Percentiles rank a stretch among this genome's conserved stretches.
Evolutionary conservation across 1,284 basidiomycete species (phyloP).

Genomic region (Malassezia globosa): DNA sequence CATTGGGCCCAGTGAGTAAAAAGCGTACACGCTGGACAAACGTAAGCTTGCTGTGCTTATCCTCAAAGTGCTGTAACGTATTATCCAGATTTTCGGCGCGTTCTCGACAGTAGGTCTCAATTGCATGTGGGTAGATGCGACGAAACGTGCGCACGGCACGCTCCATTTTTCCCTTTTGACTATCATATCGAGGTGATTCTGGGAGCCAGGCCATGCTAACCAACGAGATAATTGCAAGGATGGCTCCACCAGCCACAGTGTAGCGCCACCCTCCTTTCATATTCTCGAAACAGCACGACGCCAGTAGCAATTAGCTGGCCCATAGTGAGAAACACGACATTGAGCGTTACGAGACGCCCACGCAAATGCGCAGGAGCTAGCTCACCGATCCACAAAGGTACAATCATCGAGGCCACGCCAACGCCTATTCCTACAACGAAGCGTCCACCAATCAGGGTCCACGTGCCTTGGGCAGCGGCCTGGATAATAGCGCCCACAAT

Average conservation of each 20-base stretch:
- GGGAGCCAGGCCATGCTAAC: slow-evolving; percentile 39
- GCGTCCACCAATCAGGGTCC: slow-evolving; percentile 48
- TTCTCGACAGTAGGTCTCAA: slow-evolving; percentile 38
- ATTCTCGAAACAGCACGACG: slow-evolving; percentile 25
- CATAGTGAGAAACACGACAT: slow-evolving; percentile 46
- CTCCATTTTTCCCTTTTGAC: slow-evolving; percentile 34
- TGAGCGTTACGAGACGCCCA: slow-evolving; percentile 47
- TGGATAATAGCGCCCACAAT: slow-evolving; percentile 47
- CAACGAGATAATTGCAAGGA: slow-evolving; percentile 39
- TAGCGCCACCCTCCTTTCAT: slow-evolving; percentile 45
- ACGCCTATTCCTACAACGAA: slow-evolving; percentile 49
- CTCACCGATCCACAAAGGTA: slow-evolving; percentile 48
- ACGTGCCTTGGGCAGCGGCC: slow-evolving; percentile 41
- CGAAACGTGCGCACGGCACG: slow-evolving; percentile 33
- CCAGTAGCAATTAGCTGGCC: slow-evolving; percentile 48
- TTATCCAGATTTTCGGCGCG: slow-evolving; percentile 42
- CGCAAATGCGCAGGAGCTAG: slow-evolving; percentile 47
- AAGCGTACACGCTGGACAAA: slow-evolving; percentile 6
- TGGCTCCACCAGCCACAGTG: slow-evolving; percentile 47
- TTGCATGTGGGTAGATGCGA: slow-evolving; percentile 30
- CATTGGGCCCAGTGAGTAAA: slow-evolving; percentile 7
- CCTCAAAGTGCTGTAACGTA: slow-evolving; percentile 20
- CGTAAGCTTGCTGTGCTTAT: neutral
- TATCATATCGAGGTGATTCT: slow-evolving; percentile 46
- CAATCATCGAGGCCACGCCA: slow-evolving; percentile 43